Conservation (phyloP, 2,329 filamentous ascomycete genomes). For the Zymoseptoria crescenta region DNA sequence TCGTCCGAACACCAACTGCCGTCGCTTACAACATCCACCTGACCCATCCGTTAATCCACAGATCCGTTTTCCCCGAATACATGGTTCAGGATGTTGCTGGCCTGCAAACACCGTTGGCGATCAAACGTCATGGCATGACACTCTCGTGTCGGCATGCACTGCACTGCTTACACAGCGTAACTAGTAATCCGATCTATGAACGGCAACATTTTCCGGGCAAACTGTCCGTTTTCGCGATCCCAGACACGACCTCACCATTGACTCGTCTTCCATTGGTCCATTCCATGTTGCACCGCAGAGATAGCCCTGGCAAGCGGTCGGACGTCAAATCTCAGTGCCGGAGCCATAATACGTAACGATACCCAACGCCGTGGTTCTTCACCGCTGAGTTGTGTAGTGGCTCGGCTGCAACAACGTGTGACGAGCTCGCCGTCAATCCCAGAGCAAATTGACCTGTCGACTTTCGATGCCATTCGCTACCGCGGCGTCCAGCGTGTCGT, state of each 20-base stretch:
- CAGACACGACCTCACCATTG: not conserved
- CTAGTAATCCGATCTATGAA: not conserved
- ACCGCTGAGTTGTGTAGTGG: not conserved
- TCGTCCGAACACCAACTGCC: not conserved
- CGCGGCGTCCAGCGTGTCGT: not conserved
- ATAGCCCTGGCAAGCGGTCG: not conserved
- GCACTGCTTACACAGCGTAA: not conserved
- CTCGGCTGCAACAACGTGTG: not conserved
- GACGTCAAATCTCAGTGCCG: not conserved
- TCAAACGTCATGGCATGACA: not conserved
- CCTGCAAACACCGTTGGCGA: not conserved
- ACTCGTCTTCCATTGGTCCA: not conserved
- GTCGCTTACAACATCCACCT: not conserved
- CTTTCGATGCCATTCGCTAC: not conserved
- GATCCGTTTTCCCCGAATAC: not conserved
- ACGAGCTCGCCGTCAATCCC: not conserved
- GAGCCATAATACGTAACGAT: not conserved
- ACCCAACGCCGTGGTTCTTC: not conserved
- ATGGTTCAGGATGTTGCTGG: not conserved
- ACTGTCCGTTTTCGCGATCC: not conserved
- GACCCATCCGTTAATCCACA: no score
- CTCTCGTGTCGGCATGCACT: not conserved
- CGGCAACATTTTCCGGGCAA: not conserved
- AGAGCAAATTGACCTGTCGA: not conserved
- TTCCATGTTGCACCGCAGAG: not conserved